phyloP scores from a whole-genome alignment of 179 eudicot genomes.

The Drosera spatulata region DNA sequence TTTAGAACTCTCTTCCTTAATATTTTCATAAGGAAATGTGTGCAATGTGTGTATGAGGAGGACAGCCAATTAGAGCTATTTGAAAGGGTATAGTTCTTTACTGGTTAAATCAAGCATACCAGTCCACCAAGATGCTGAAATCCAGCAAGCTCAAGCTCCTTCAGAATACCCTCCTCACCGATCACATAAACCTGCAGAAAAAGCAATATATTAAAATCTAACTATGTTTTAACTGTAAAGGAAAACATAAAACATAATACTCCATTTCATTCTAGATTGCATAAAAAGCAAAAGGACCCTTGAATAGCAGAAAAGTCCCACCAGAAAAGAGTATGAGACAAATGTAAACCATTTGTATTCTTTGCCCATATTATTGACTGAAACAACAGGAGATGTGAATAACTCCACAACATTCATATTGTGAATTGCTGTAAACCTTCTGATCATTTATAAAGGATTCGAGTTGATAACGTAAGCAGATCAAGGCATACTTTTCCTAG shows the following conservation, averaged over 20 bases:
- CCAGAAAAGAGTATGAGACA: neutral
- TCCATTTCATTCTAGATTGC: neutral
- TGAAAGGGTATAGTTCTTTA: neutral
- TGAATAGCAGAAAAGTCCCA: neutral
- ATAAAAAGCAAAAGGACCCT: neutral
- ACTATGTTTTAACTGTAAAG: neutral
- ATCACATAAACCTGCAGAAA: slow-evolving; percentile 68
- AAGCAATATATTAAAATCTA: neutral
- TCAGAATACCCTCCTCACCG: slow-evolving; percentile 95
- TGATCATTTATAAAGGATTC: too few species aligned
- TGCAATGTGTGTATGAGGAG: too few species aligned
- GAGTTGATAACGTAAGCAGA: too few species aligned
- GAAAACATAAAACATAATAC: neutral
- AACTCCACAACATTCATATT: neutral
- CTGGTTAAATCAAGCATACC: slow-evolving; percentile 24
- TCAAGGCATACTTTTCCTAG: too few species aligned
- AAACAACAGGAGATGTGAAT: neutral
- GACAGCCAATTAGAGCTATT: neutral
- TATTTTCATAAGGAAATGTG: too few species aligned
- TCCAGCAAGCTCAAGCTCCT: slow-evolving; percentile 96
- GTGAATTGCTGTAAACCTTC: too few species aligned
- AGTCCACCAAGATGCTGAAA: slow-evolving; percentile 85
- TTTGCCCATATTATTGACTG: neutral
- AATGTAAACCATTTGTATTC: neutral
- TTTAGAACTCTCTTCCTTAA: too few species aligned